Evolutionary conservation across 257 asterid genomes (phyloP).

Genomic region (Fraxinus anomala): DNA sequence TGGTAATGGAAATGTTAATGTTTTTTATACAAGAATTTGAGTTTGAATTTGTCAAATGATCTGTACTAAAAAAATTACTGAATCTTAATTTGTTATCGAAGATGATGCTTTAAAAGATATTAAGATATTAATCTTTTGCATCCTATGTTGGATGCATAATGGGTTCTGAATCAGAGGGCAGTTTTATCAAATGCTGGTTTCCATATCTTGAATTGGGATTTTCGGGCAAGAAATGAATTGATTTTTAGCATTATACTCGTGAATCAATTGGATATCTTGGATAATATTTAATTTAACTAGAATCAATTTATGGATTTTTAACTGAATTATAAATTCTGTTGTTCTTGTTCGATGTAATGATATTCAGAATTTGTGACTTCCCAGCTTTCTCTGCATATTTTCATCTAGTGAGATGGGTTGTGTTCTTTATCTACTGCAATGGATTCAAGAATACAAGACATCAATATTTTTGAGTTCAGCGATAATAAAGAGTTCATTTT

Average conservation of each 20-base stretch:
- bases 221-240: background rate
- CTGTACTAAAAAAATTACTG: background rate
- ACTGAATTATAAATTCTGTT: conserved; percentile 3
- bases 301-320: background rate
- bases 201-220: background rate
- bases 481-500: background rate
- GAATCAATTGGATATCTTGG: background rate
- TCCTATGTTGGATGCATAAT: background rate
- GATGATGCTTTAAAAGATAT: background rate
- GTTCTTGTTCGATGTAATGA: conserved; percentile 11
- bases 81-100: conserved; percentile 3
- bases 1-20: conserved; percentile 45
- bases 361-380: background rate
- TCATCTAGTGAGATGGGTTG: background rate
- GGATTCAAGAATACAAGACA: background rate
- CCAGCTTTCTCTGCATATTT: background rate
- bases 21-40: background rate
- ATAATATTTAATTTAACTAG: background rate
- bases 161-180: conserved; percentile 8
- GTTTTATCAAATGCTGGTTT: background rate
- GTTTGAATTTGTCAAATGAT: conserved; percentile 4
- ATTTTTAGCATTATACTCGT: conserved; percentile 1
- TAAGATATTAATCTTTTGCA: conserved; percentile 9
- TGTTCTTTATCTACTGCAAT: background rate
- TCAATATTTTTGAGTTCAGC: background rate